Conservation (phyloP, 2,329 filamentous ascomycete genomes). For the Calonectria ilicicola region DNA sequence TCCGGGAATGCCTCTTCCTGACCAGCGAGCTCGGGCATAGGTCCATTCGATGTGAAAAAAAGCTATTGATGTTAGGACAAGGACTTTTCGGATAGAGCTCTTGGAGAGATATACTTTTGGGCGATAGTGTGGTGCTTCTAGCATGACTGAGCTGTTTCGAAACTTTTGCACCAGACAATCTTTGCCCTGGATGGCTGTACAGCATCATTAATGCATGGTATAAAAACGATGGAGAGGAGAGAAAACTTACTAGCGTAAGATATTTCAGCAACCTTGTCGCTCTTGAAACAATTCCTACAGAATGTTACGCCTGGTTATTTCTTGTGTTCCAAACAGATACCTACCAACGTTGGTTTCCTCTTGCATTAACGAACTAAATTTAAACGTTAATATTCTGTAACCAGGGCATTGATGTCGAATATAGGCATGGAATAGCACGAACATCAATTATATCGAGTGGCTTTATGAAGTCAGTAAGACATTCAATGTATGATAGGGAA, state of each 20-base stretch:
- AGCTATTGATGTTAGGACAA: slow-evolving; percentile 51
- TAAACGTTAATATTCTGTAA: slow-evolving; percentile 29
- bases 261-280: slow-evolving; percentile 87
- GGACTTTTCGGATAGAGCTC: not conserved
- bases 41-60: slow-evolving; percentile 64
- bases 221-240: fast-evolving
- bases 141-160: slow-evolving; percentile 95
- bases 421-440: slow-evolving; percentile 42
- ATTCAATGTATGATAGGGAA: not conserved
- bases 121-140: slow-evolving; percentile 83
- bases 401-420: not conserved
- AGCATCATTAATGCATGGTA: slow-evolving; percentile 39
- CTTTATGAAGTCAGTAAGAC: slow-evolving; percentile 58
- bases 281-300: slow-evolving; percentile 81
- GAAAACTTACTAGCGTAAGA: slow-evolving; percentile 89
- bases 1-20: slow-evolving; percentile 80
- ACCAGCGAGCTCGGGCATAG: slow-evolving; percentile 67
- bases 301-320: not conserved
- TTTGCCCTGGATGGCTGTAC: slow-evolving; percentile 85
- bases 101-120: slow-evolving; percentile 73
- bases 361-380: slow-evolving; percentile 77
- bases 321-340: slow-evolving; percentile 20
- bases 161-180: slow-evolving; percentile 95
- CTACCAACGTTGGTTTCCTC: slow-evolving; percentile 78
- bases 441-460: slow-evolving; percentile 80